phyloP scores from a whole-genome alignment of 2,329 filamentous ascomycete genomes.

The Aspergillus sp. region DNA sequence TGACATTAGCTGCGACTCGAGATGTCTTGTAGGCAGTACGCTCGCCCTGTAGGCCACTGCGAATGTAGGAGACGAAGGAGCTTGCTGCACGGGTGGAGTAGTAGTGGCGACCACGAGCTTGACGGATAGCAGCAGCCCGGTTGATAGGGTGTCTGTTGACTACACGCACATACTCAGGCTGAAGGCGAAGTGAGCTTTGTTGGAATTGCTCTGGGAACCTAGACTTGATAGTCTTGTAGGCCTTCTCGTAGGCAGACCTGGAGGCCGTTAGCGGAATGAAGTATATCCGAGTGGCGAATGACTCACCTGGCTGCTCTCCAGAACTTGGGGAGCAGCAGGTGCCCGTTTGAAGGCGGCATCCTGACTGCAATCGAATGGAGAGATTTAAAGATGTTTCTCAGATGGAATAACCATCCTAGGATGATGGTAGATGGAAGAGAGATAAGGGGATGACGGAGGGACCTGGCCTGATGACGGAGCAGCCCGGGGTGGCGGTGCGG shows the following conservation, averaged over 20 bases:
- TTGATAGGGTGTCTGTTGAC: slow-evolving; percentile 61
- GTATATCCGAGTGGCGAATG: slow-evolving; percentile 9
- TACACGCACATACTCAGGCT: slow-evolving; percentile 62
- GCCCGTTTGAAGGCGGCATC: slow-evolving; percentile 53
- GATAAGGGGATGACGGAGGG: slow-evolving; percentile 16
- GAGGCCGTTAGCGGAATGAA: slow-evolving; percentile 25
- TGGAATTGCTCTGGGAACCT: slow-evolving; percentile 45
- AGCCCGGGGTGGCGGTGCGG: slow-evolving; percentile 25
- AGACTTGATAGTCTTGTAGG: slow-evolving; percentile 44
- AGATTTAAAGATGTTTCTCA: slow-evolving; percentile 10
- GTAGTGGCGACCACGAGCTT: slow-evolving; percentile 65
- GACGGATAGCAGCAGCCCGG: slow-evolving; percentile 63
- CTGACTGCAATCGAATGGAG: slow-evolving; percentile 20
- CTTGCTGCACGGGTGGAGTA: slow-evolving; percentile 57
- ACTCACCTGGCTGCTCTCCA: slow-evolving; percentile 51
- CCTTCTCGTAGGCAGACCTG: slow-evolving; percentile 53
- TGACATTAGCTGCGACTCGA: slow-evolving; percentile 57
- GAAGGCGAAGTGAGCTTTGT: slow-evolving; percentile 51
- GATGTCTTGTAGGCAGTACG: slow-evolving; percentile 59
- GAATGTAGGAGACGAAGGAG: slow-evolving; percentile 55
- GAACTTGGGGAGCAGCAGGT: slow-evolving; percentile 52
- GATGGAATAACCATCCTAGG: slow-evolving; percentile 23
- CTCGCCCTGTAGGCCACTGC: slow-evolving; percentile 47
- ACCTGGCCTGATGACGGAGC: slow-evolving; percentile 29
- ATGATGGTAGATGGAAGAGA: slow-evolving; percentile 19